These are phyloP conservation scores for Marasmius fiardii DNA, from an alignment of 1,284 basidiomycete genomes.

Conservation along the genomic window DNA sequence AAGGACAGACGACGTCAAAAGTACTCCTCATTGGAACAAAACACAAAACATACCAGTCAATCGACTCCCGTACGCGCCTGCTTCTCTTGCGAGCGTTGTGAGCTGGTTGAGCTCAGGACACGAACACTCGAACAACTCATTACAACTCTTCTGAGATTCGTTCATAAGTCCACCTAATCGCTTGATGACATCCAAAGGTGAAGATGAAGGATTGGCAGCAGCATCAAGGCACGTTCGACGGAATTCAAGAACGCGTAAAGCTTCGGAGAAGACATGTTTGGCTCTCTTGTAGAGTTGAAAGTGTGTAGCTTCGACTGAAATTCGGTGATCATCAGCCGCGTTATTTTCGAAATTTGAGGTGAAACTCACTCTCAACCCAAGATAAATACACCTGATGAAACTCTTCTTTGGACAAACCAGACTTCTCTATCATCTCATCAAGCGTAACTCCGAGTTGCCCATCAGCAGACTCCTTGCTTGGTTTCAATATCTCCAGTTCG, in stretches of 20 bases:
- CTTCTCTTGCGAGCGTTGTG: constrained; percentile 51
- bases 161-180: constrained; percentile 76
- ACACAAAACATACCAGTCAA: constrained; percentile 53
- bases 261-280: constrained; percentile 75
- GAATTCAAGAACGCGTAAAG: constrained; percentile 76
- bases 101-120: constrained; percentile 76
- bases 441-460: constrained; percentile 58
- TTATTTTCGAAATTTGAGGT: constrained; percentile 3
- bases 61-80: constrained; percentile 77
- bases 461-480: constrained; percentile 26
- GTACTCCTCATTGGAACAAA: not conserved
- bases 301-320: constrained; percentile 67
- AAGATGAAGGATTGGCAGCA: constrained; percentile 19
- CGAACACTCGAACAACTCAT: constrained; percentile 72
- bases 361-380: constrained; percentile 67
- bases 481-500: constrained; percentile 53
- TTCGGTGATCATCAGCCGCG: not conserved
- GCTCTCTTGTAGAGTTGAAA: constrained; percentile 81
- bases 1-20: not conserved
- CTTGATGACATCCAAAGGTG: constrained; percentile 25
- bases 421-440: constrained; percentile 69
- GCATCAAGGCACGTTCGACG: constrained; percentile 57
- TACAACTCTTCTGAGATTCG: constrained; percentile 70
- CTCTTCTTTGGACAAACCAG: constrained; percentile 49
- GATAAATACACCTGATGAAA: constrained; percentile 72